These are phyloP conservation scores for Voacanga thouarsii DNA, from an alignment of 257 asterid genomes.

Conservation along the genomic window DNA sequence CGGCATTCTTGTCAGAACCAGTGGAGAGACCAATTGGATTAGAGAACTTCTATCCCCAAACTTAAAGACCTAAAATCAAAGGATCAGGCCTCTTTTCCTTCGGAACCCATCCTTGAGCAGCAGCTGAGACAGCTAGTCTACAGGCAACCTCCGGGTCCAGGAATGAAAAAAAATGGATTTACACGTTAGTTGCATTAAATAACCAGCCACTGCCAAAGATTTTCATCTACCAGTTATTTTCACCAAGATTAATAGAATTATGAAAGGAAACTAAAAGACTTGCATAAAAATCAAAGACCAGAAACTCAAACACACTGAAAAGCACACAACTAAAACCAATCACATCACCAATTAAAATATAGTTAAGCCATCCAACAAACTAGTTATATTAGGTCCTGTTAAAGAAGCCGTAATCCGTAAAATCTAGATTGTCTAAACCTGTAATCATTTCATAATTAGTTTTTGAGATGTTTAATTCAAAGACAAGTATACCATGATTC, in stretches of 20 bases:
- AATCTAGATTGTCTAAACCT: not conserved
- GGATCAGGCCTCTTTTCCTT: constrained; percentile 90
- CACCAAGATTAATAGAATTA: not conserved
- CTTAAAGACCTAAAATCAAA: constrained; percentile 55
- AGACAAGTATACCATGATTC: not conserved
- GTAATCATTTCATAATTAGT: not conserved
- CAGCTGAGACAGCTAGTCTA: constrained; percentile 87
- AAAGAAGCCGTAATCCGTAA: not conserved
- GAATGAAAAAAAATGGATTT: constrained; percentile 89
- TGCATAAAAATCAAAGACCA: not conserved
- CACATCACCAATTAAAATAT: not conserved
- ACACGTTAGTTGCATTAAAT: constrained; percentile 90
- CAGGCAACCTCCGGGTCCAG: constrained; percentile 96
- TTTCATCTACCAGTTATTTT: not conserved
- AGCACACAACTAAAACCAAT: not conserved
- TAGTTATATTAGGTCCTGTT: not conserved
- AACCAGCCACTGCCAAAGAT: constrained; percentile 79
- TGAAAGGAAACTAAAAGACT: not conserved
- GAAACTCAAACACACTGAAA: not conserved
- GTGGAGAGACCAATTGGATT: constrained; percentile 97
- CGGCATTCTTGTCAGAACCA: constrained; percentile 97
- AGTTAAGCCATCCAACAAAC: not conserved
- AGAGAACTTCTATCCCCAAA: constrained; percentile 98
- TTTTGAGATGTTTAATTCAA: not conserved
- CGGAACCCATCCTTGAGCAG: constrained; percentile 99